Percentiles rank a stretch among this genome's conserved stretches.
phyloP scores from a whole-genome alignment of 305 asterid species.

The Fraxinus platypoda region DNA sequence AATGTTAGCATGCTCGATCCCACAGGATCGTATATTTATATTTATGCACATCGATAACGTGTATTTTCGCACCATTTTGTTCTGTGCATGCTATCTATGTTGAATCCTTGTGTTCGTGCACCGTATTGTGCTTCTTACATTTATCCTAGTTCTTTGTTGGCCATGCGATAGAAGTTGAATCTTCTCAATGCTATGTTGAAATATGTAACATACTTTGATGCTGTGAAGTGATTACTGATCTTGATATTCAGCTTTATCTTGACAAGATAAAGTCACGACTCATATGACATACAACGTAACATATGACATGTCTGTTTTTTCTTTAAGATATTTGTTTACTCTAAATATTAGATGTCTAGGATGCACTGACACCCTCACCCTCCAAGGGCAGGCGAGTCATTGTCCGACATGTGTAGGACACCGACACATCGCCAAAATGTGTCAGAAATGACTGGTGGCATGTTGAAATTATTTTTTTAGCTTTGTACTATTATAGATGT shows the following conservation, averaged over 20 bases:
- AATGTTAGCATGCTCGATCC: constrained; percentile 1
- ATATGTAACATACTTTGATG: not conserved
- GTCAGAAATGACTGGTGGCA: not conserved
- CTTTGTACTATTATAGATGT: not conserved
- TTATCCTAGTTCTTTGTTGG: not conserved
- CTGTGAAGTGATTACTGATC: not conserved
- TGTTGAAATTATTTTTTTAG: not conserved
- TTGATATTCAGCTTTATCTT: not conserved
- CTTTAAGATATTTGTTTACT: not conserved
- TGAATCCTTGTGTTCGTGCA: not conserved
- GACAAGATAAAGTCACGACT: not conserved
- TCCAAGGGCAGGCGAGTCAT: not conserved
- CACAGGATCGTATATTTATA: not conserved
- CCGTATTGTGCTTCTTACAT: not conserved
- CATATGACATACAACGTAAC: not conserved
- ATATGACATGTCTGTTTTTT: not conserved
- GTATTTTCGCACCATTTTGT: not conserved
- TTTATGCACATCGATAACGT: not conserved
- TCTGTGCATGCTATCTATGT: not conserved
- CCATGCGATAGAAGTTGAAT: not conserved
- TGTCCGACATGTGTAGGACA: not conserved
- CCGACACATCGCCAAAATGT: not conserved
- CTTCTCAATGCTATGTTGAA: not conserved
- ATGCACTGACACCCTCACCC: not conserved
- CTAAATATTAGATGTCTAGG: not conserved